Evolutionary conservation across 805 yeast species (phyloP).

Genomic region (Metschnikowia koreensis): DNA sequence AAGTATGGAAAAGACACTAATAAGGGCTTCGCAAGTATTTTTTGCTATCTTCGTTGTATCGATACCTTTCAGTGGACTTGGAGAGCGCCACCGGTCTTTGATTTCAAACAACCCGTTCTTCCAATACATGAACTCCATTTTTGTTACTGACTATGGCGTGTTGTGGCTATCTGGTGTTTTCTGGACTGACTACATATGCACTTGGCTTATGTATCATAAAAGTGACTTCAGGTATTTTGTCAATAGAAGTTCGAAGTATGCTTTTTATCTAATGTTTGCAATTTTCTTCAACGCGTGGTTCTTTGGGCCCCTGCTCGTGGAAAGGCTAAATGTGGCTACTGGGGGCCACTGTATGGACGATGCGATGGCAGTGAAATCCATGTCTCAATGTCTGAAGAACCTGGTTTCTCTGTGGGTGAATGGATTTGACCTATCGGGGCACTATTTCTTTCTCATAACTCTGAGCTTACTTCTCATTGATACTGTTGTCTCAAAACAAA

Average conservation of each 20-base stretch:
- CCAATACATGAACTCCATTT: conserved; percentile 19
- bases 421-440: conserved; percentile 18
- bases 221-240: background rate
- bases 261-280: conserved; percentile 12
- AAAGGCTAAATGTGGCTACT: conserved; percentile 21
- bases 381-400: conserved; percentile 6
- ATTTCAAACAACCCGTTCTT: conserved; percentile 16
- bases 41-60: conserved; percentile 20
- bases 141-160: conserved; percentile 30
- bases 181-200: conserved; percentile 12
- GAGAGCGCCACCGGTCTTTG: conserved; percentile 12
- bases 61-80: conserved; percentile 21
- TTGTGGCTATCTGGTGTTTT: conserved; percentile 28
- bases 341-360: conserved; percentile 16
- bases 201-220: background rate
- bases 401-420: conserved; percentile 11
- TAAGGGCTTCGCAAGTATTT: conserved; percentile 3
- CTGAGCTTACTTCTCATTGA: conserved; percentile 13
- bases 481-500: background rate
- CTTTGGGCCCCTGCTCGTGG: conserved; percentile 35
- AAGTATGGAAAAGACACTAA: background rate
- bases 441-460: conserved; percentile 15
- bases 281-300: conserved; percentile 26
- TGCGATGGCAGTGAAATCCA: background rate
- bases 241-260: conserved; percentile 10